Base-by-base conservation (phyloP, 768 basidiomycete genomes). In the Sporobolomyces pararoseus region DNA sequence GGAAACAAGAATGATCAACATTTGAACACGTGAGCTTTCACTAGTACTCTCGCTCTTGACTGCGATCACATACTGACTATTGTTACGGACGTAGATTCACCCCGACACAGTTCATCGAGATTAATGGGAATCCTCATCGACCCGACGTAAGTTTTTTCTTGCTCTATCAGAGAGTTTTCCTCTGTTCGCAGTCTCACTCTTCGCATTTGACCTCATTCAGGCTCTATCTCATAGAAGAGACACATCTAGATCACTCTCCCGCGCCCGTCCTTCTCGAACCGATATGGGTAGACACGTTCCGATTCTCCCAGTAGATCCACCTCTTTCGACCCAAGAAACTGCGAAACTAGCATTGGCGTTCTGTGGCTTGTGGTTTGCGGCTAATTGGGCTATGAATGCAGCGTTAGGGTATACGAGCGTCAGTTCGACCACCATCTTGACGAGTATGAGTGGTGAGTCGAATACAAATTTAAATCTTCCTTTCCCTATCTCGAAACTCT, bases 321-420 rank as follows among this genome's bases (percentile, higher is more conserved):
- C 84, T 37, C 79, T 93, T 39, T 87, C 87, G 2, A 79, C 80
- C 4, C 78, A 77, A 52, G 87, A 96, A 80, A 98, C 96, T 0
- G 87, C 87, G 10, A 79, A 84, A 46, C 83, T 99, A 17, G 91
- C 95, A 6, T 81, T 85, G 7, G 80, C 83, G 59, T 98, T 97
- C 79, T 91, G 89, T 78, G 83, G 90, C 66, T 81, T 95, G 42
- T 99, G 70, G 91, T 96, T 99, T 76, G 82, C 87, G 44, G 95
- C 95, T 17, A 98, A 98, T 77, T 98, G 93, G 91, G 79, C 86
- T 16, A 81, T 95, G 35, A 96, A 94, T 77, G 88, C 87, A 1
- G 83, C 89, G 25, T 83, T 98, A 52, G 87, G 85, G 35, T 89
- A 88, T 78, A 98, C 95, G 2, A 91, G 88, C 75, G 94, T 97